phyloP scores from a whole-genome alignment of 2,329 filamentous ascomycete genomes.

The Daldinia sp. region DNA sequence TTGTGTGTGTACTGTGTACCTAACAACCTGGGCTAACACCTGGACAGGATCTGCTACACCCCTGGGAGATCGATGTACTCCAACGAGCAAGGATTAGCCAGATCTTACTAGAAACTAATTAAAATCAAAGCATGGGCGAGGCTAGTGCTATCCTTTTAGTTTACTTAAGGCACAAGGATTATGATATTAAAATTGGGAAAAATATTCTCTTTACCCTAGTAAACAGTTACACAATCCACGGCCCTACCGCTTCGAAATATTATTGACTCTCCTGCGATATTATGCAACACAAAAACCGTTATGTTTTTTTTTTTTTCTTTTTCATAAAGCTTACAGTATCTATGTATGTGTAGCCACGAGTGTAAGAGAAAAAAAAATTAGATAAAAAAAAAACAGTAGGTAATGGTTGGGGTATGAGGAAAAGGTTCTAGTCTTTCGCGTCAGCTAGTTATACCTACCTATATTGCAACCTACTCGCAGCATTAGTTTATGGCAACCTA shows the following conservation, averaged over 20 bases:
- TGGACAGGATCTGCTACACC: constrained; percentile 25
- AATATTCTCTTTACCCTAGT: not conserved
- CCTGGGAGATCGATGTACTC: constrained; percentile 41
- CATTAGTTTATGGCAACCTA: not conserved
- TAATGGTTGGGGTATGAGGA: not conserved
- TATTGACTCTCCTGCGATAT: not conserved
- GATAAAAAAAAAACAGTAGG: not conserved
- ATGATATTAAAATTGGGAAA: constrained; percentile 7
- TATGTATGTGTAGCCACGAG: not conserved
- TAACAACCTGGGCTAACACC: too few relatives aligned
- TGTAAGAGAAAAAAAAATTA: not conserved
- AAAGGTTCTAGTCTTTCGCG: not conserved
- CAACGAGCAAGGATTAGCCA: constrained; percentile 39
- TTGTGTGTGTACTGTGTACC: constrained; percentile 35
- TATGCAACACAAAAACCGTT: constrained; percentile 30
- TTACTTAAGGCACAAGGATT: constrained; percentile 9
- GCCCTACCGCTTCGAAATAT: constrained; percentile 1
- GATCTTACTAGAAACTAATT: constrained; percentile 35
- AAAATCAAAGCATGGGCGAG: constrained; percentile 29
- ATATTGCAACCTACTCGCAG: not conserved
- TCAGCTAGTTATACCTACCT: not conserved
- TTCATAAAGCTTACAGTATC: not conserved
- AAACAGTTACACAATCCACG: constrained; percentile 15
- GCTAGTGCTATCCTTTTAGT: constrained; percentile 5
- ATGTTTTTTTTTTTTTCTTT: not conserved